phyloP scores from a whole-genome alignment of 148 eudicot species.

The Camellia sinensis region DNA sequence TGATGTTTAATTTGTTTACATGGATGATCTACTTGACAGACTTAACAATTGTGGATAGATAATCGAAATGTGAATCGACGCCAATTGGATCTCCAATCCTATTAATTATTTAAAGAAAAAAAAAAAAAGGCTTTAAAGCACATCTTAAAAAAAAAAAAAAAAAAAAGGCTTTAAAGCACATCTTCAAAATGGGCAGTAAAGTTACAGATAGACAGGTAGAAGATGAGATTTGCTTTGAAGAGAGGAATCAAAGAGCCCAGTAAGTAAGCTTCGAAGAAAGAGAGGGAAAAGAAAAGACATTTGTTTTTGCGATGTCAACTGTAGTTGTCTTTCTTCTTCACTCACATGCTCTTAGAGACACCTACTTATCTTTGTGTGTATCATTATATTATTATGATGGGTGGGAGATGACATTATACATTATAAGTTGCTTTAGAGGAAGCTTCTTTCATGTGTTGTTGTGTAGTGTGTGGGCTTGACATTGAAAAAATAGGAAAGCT shows the following conservation, averaged over 20 bases:
- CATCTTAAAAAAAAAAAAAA: neutral
- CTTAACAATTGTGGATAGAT: too few species aligned
- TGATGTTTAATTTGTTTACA: too few species aligned
- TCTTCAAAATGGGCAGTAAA: neutral
- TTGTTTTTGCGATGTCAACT: neutral
- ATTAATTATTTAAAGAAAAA: too few species aligned
- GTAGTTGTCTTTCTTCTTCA: neutral
- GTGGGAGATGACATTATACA: too few species aligned
- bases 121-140: neutral
- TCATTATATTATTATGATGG: too few species aligned
- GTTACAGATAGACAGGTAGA: neutral
- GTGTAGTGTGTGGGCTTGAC: neutral
- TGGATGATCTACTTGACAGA: too few species aligned
- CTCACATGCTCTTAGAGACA: neutral
- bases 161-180: neutral
- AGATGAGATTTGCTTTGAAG: neutral
- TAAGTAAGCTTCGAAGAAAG: neutral
- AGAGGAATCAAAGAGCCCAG: neutral
- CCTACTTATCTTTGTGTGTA: too few species aligned
- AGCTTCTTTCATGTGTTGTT: neutral
- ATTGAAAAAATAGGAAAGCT: neutral
- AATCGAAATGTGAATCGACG: too few species aligned
- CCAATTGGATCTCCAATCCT: too few species aligned
- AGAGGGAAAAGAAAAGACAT: neutral
- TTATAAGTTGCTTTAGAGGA: neutral